phyloP scores from a whole-genome alignment of 116 monocot genomes.

The Iris pallida region DNA sequence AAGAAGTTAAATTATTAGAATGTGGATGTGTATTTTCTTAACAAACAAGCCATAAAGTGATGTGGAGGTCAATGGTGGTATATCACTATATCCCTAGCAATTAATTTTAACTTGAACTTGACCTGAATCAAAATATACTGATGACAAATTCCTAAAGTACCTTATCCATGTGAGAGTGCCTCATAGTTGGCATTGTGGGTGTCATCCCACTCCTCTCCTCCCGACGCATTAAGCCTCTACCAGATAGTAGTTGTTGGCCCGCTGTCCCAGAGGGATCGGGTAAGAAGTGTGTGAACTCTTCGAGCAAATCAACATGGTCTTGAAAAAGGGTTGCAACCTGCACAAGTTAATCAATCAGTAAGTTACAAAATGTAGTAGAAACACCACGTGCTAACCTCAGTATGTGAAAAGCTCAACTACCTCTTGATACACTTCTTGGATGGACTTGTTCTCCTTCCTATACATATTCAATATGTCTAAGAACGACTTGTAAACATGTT shows the following conservation, averaged over 20 bases:
- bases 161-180: conserved; percentile 25
- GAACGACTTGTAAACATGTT: conserved; percentile 62
- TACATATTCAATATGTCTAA: conserved; percentile 72
- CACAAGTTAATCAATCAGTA: conserved; percentile 5
- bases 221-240: conserved; percentile 35
- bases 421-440: conserved; percentile 61
- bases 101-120: no score
- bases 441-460: conserved; percentile 52
- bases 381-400: background rate
- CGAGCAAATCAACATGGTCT: conserved; percentile 76
- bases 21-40: no score
- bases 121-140: background rate
- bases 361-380: background rate
- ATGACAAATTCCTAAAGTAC: conserved; percentile 20
- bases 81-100: no score
- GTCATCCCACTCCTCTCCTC: conserved; percentile 57
- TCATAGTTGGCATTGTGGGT: conserved; percentile 31
- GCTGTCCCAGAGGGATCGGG: conserved; percentile 56
- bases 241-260: conserved; percentile 29
- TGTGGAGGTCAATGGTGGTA: no score
- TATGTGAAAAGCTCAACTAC: conserved; percentile 10
- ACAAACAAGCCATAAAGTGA: no score
- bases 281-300: conserved; percentile 90
- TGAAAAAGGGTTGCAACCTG: conserved; percentile 72
- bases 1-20: no score